A percentile compares a stretch with the other conserved stretches of the same genome.
Conservation (phyloP, 306 rosid genomes). For the Ochetophila trinervis region DNA sequence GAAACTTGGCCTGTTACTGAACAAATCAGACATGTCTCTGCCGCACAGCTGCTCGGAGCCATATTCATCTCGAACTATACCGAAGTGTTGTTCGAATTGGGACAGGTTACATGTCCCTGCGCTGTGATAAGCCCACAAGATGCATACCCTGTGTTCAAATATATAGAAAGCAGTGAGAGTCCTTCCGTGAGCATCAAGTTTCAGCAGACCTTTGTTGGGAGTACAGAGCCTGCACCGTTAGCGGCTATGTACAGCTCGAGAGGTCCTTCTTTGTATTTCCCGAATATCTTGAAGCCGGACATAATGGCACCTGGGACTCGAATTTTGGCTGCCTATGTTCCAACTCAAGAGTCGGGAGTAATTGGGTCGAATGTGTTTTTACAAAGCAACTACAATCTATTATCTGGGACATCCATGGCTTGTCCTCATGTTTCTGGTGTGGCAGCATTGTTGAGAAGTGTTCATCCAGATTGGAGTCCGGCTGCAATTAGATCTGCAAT, state of each 20-base stretch:
- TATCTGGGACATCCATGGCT: conserved; percentile 59
- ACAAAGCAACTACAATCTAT: conserved; percentile 26
- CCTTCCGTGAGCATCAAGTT: conserved; percentile 33
- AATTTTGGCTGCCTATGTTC: conserved; percentile 47
- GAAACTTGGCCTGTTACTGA: neutral
- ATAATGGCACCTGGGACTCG: conserved; percentile 52
- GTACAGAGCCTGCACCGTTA: conserved; percentile 43
- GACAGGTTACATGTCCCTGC: conserved; percentile 24
- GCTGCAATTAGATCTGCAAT: too few relatives aligned
- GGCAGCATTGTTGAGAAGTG: too few relatives aligned
- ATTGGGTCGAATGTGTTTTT: conserved; percentile 25
- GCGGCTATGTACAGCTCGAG: conserved; percentile 42
- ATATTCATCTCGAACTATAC: conserved; percentile 13
- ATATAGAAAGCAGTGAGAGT: neutral
- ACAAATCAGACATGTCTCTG: neutral
- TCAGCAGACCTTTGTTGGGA: conserved; percentile 35
- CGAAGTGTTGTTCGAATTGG: neutral
- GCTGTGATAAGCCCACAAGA: conserved; percentile 36
- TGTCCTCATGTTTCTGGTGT: conserved; percentile 51
- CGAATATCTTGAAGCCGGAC: conserved; percentile 44
- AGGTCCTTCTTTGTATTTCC: conserved; percentile 47
- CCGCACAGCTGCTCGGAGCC: conserved; percentile 19
- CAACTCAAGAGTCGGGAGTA: neutral
- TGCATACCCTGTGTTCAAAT: conserved; percentile 24
- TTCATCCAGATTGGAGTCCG: too few relatives aligned